phyloP scores from a whole-genome alignment of 768 basidiomycete species.

The Epithele typhae region DNA sequence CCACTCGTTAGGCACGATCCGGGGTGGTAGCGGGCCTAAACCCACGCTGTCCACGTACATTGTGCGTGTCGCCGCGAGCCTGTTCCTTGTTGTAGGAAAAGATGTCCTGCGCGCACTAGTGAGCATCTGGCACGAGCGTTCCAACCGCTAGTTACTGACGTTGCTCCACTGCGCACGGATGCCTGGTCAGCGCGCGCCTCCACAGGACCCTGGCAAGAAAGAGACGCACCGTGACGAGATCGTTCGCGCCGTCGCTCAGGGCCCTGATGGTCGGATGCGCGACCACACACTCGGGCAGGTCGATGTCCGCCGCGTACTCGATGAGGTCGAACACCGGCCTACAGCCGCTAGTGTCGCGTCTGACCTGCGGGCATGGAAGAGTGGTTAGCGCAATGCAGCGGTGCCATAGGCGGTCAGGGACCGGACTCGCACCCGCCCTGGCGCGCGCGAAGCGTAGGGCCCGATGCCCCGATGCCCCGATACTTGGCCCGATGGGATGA shows the following conservation, averaged over 20 bases:
- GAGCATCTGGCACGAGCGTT: too few species aligned
- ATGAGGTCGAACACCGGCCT: constrained; percentile 75
- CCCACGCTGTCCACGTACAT: constrained; percentile 24
- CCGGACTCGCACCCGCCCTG: too few species aligned
- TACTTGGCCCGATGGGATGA: too few species aligned
- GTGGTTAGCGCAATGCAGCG: too few species aligned
- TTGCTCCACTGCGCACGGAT: constrained; percentile 14
- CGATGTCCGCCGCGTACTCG: constrained; percentile 71
- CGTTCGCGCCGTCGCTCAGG: constrained; percentile 70
- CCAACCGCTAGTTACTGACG: constrained; percentile 1
- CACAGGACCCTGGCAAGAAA: not conserved
- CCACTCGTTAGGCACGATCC: too few species aligned
- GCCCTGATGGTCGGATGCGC: constrained; percentile 60
- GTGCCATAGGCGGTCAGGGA: too few species aligned
- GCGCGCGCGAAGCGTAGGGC: too few species aligned
- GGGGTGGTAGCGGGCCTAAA: not conserved
- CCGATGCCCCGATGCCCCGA: too few species aligned
- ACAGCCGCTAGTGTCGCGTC: constrained; percentile 76
- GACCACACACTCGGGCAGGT: constrained; percentile 76
- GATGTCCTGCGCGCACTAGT: constrained; percentile 49
- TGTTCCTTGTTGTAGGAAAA: constrained; percentile 84
- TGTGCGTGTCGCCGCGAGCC: constrained; percentile 75
- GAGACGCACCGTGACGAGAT: constrained; percentile 47
- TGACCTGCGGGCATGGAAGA: constrained; percentile 29
- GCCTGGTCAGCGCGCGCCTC: constrained; percentile 3